Conservation (phyloP, 2,329 filamentous ascomycete species). For the Fusarium foetens region DNA sequence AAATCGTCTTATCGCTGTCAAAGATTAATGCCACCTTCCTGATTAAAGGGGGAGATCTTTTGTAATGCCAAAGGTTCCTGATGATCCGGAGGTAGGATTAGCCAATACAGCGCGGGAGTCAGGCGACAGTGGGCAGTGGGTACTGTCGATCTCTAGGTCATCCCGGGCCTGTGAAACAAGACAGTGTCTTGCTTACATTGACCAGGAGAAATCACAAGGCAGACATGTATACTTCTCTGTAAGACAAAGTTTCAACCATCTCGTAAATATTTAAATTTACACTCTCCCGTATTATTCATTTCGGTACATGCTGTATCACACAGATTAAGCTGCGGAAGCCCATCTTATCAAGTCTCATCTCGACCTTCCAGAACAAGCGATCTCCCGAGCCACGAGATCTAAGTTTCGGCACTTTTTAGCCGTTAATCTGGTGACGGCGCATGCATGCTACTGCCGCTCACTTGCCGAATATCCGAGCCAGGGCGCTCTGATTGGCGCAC, state of each 20-base stretch:
- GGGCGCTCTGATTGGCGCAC: background rate
- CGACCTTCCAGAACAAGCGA: constrained; percentile 7
- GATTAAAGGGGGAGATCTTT: constrained; percentile 6
- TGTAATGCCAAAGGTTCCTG: constrained; percentile 6
- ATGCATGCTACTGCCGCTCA: background rate
- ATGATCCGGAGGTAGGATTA: background rate
- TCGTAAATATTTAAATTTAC: fast-evolving
- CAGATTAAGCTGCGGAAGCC: fast-evolving
- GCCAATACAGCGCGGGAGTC: background rate
- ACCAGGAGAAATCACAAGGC: fast-evolving
- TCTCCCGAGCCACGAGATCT: background rate
- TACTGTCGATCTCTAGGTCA: background rate
- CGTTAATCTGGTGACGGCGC: background rate
- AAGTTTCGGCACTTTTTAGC: constrained; percentile 4
- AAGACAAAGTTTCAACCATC: fast-evolving
- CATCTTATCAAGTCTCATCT: background rate
- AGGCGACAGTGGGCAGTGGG: background rate
- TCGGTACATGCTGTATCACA: fast-evolving
- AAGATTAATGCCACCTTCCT: constrained; percentile 1
- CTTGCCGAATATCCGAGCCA: background rate
- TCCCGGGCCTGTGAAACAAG: background rate
- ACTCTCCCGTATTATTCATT: no score
- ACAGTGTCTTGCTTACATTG: background rate
- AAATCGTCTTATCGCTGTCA: background rate
- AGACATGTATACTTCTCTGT: fast-evolving